Evolutionary conservation across 2,329 filamentous ascomycete species (phyloP), one percentile per base, ranked within the genome.

Genomic region (Chaetoscypha palmicola): DNA sequence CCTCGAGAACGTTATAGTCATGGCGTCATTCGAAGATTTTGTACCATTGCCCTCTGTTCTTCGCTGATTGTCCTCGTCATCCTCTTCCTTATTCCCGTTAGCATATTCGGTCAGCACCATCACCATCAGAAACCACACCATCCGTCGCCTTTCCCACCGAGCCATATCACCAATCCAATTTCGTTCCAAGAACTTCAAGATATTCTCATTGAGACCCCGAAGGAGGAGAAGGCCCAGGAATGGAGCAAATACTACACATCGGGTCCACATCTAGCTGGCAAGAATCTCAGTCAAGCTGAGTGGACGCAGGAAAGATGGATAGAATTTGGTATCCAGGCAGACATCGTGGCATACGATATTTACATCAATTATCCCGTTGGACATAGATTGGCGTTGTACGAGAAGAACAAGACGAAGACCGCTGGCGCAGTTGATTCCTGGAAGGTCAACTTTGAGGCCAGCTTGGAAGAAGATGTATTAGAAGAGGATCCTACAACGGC

Each of bases 211-310:
- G 69, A 75, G 21, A 81, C 77, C 0, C 79, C 79, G 4, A 73
- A 70, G 44, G 67, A 71, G 22, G 66, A 74, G 36, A 72, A 71
- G 51, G 76, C 75, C 7, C 71, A 76, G 50, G 78, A 87, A 65
- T 90, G 84, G 84, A 86, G 80, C 62, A 70, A 70, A 49, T 91
- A 90, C 62, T 91, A 91, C 58, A 86, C 86, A 0, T 69, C 81
- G 0, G 86, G 86, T 0, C 74, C 82, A 14, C 86, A 91, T 64
- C 66, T 91, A 38, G 84, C 83, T 0, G 86, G 86, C 16, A 80
- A 83, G 66, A 92, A 91, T 60, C 72, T 81, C 48, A 87, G 81
- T 38, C 83, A 88, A 66, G 74, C 71, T 16, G 21, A 51, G 34
- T 91, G 85, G 85, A 92, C 86, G 1, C 73, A 76, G 53, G 74